A percentile compares a stretch with the other conserved stretches of the same genome.
phyloP scores from a whole-genome alignment of 2,329 filamentous ascomycete species.

The Cladosporium sp. region DNA sequence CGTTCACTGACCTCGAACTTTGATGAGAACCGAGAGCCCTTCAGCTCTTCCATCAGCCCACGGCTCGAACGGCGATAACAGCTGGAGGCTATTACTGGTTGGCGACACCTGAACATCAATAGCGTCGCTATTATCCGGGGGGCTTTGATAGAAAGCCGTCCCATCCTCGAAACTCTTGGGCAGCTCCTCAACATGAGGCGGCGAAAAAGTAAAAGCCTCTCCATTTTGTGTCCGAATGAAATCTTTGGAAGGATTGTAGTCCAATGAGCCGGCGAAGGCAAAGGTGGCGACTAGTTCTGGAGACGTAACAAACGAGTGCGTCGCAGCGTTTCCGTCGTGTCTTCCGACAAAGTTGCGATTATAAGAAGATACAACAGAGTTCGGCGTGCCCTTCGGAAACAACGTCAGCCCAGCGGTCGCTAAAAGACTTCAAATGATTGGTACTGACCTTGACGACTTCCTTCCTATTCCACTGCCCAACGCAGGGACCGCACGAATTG shows the following conservation, averaged over 20 bases:
- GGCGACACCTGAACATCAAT: conserved; percentile 81
- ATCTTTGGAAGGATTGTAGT: conserved; percentile 94
- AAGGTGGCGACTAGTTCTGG: conserved; percentile 85
- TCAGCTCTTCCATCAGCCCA: conserved; percentile 90
- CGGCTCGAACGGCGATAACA: conserved; percentile 75
- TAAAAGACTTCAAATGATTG: conserved; percentile 5
- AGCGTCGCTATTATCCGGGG: conserved; percentile 68
- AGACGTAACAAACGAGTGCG: conserved; percentile 87
- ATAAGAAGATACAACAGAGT: conserved; percentile 97
- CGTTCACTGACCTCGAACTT: conserved; percentile 81
- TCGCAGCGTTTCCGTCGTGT: conserved; percentile 93
- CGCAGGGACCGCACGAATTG: conserved; percentile 87
- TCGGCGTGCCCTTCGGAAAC: conserved; percentile 89
- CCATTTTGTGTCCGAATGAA: conserved; percentile 89
- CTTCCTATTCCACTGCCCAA: conserved; percentile 51
- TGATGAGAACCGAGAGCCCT: conserved; percentile 88
- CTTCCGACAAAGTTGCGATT: conserved; percentile 99
- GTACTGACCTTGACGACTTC: conserved; percentile 64
- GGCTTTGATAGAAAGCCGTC: conserved; percentile 90
- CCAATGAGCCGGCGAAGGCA: conserved; percentile 73
- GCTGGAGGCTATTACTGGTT: conserved; percentile 86
- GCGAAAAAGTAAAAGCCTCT: conserved; percentile 84
- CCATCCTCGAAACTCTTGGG: conserved; percentile 80
- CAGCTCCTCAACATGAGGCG: conserved; percentile 75
- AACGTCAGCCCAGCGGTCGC: conserved; percentile 44